Base-by-base conservation (phyloP, 2,329 filamentous ascomycete genomes). In the Cladophialophora chaetospira region DNA sequence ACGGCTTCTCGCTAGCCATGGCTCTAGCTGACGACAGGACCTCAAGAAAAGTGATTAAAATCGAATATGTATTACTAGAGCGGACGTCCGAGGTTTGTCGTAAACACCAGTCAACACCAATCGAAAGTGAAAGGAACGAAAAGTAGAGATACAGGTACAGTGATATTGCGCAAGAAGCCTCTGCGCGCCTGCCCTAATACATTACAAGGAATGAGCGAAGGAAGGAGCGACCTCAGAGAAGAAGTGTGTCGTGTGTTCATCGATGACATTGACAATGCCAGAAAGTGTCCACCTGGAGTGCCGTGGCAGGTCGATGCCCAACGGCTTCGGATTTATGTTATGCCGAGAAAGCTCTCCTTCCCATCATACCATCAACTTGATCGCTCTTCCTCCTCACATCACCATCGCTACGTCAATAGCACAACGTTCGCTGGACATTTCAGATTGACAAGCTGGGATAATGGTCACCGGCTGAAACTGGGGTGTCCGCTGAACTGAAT, bases 1-100 rank as follows among this genome's bases (percentile, higher is more conserved):
- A 44, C 21, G 29, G 26, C 47, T 52, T 58, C 36, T 61, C 58
- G 5, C 55, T 55, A 11, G 58, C 50, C 58, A 61, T 61, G n/a
- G 31, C n/a, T 47, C 17, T 19, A 17, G n/a, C 23, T 44, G 42
- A 17, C 13, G 2, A 9, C n/a, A 6, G 29, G 6, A 33, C 13
- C 13, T 13, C 6, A 33, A 33, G 29, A 13, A 8, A 33, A 13
- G 29, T 33, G 29, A 33, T 33, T 13, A 13, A 33, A 33, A 33
- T 6, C 6, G 6, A 33, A 33, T 8, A 8, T 33, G 29, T 8
- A 33, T 33, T 33, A 13, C 29, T 33, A 6, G 29, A 33, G 29
- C 29, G 29, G 8, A 13, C 29, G 6, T 33, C 6, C 29, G 29
- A 33, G 8, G 13, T 33, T 13, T 13, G 6, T 33, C 13, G 29